Evolutionary conservation across 176 grass and related monocot genomes (phyloP).

Genomic region (Oryza brachyantha): DNA sequence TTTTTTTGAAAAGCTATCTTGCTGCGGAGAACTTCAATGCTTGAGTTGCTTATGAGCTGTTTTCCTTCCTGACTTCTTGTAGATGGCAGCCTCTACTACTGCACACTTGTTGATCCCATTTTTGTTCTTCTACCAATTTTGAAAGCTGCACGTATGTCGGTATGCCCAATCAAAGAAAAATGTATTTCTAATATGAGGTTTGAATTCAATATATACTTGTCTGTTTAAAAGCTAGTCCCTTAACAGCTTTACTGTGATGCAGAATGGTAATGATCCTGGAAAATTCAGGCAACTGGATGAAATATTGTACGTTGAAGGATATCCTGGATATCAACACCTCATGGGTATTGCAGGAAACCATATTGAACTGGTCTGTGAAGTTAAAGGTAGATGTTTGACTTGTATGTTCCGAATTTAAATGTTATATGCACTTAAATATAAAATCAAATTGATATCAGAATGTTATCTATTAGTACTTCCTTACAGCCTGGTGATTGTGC

Average conservation of each 20-base stretch:
- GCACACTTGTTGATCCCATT: slow-evolving; percentile 70
- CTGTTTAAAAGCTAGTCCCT: slow-evolving; percentile 6
- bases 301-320: slow-evolving; percentile 87
- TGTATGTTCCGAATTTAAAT: slow-evolving; percentile 12
- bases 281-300: slow-evolving; percentile 93
- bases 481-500: background rate
- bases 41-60: background rate
- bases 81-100: slow-evolving; percentile 94
- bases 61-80: slow-evolving; percentile 33
- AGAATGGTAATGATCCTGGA: slow-evolving; percentile 72
- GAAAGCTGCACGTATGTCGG: slow-evolving; percentile 71
- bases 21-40: background rate
- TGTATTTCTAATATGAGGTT: slow-evolving; percentile 1
- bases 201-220: slow-evolving; percentile 4
- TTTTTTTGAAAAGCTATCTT: background rate
- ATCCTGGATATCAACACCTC: slow-evolving; percentile 85
- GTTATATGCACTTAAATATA: background rate
- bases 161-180: slow-evolving; percentile 33
- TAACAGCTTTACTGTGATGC: slow-evolving; percentile 22
- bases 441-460: background rate
- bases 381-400: slow-evolving; percentile 58
- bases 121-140: slow-evolving; percentile 81
- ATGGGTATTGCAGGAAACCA: slow-evolving; percentile 57
- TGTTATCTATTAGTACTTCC: slow-evolving; percentile 1
- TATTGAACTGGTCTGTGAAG: slow-evolving; percentile 78